phyloP scores from a whole-genome alignment of 148 eudicot species.

The Chenopodium formosanum region DNA sequence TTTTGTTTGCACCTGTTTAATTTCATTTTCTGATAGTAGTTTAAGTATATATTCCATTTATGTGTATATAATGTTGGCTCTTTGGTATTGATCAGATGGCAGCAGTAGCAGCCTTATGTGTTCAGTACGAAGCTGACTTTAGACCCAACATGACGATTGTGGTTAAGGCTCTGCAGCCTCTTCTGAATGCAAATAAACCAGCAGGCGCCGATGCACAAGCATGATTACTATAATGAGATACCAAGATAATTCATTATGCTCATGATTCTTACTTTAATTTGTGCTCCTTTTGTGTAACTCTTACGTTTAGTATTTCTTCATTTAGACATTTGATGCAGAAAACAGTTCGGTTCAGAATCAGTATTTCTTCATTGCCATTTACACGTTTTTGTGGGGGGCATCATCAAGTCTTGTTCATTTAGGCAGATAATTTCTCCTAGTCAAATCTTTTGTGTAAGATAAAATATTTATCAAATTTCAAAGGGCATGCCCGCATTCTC shows the following conservation, averaged over 20 bases:
- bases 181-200: slow-evolving; percentile 54
- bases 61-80: neutral
- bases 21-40: neutral
- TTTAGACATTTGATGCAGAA: slow-evolving; percentile 15
- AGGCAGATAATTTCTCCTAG: slow-evolving; percentile 17
- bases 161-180: slow-evolving; percentile 93
- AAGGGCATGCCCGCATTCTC: neutral
- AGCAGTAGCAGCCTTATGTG: slow-evolving; percentile 95
- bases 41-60: neutral
- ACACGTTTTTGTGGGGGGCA: neutral
- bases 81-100: neutral
- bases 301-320: slow-evolving; percentile 8
- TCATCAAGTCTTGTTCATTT: neutral
- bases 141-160: slow-evolving; percentile 97
- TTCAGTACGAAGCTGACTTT: slow-evolving; percentile 94
- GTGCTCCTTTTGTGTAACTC: neutral
- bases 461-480: neutral
- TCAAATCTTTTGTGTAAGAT: slow-evolving; percentile 14
- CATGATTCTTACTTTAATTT: neutral
- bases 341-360: slow-evolving; percentile 14
- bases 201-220: slow-evolving; percentile 56
- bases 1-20: neutral
- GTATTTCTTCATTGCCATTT: neutral
- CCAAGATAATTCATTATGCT: neutral
- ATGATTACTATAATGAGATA: slow-evolving; percentile 12